Evolutionary conservation across 140 eudicot species (phyloP), one percentile per base, ranked within the genome.

Genomic region (Cichorium intybus): DNA sequence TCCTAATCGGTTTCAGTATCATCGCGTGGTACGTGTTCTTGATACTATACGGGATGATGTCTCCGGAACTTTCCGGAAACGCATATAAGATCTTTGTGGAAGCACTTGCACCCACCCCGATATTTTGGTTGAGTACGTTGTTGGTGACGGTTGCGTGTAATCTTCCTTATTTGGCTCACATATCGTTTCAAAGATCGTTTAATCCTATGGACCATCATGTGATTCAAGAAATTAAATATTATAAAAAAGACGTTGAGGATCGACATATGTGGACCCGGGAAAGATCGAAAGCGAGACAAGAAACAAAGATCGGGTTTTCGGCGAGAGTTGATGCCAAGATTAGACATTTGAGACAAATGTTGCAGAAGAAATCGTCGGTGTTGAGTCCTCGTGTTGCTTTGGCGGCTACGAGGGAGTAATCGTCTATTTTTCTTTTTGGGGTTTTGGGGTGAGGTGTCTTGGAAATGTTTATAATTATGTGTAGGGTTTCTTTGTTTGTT

Each of bases 191-290:
- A 67, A 76, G 99, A 34, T 77, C 78, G 6, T 83, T 85, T 54
- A 77, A 89, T 66, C 99, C 99, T 0, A 75, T 85, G 88, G 99
- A 93, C 71, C 99, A 93, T 73, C 99, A 93, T 9, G 70, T 93
- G 16, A 93, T 93, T 56, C 99, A 93, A 84, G 99, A 93, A 47
- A 93, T 93, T 56, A 93, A 88, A 52, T 88, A 83, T 69, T 93
- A 79, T n/a, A 83, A 68, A 76, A 88, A 84, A 75, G 95, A 93
- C 17, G 68, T 85, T 18, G 83, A 81, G 60, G 96, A 93, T 61
- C 78, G 81, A 22, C 77, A 56, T 29, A 93, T 93, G 99, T 93
- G 99, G 99, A 74, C 62, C 10, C 55, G 78, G 8, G 99, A 93
- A 53, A 62, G 84, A 34, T 74, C 86, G 0, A 86, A 82, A 68